Percentiles rank a stretch among this genome's conserved stretches.
Evolutionary conservation across 305 asterid species (phyloP).

Genomic region (Fraxinus ornus): DNA sequence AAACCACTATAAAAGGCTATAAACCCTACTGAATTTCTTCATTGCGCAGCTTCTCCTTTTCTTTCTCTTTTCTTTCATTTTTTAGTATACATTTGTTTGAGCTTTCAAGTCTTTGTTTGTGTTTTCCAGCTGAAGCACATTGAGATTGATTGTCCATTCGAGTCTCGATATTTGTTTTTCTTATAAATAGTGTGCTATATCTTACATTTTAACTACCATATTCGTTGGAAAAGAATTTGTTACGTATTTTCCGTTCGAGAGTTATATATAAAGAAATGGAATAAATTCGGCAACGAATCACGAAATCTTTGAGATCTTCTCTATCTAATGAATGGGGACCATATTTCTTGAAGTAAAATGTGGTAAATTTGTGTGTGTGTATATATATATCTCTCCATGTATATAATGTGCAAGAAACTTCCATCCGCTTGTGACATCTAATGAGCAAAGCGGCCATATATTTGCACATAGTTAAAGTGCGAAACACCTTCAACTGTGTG

Average conservation of each 20-base stretch:
- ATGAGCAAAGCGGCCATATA: constrained; percentile 1
- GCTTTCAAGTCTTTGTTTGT: not conserved
- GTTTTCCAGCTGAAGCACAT: not conserved
- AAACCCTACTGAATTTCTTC: not conserved
- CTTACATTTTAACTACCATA: not conserved
- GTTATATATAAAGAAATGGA: not conserved
- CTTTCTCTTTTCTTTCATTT: not conserved
- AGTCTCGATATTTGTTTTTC: not conserved
- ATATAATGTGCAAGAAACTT: not conserved
- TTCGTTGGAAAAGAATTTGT: not conserved
- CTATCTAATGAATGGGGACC: not conserved
- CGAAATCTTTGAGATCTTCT: too few species aligned
- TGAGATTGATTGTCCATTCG: not conserved
- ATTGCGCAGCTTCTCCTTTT: not conserved
- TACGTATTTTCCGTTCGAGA: not conserved
- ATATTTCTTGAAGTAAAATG: not conserved
- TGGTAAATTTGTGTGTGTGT: not conserved
- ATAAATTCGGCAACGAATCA: too few species aligned
- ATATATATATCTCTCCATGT: not conserved
- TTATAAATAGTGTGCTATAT: too few species aligned
- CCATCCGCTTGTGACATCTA: constrained; percentile 10
- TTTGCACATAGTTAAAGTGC: not conserved
- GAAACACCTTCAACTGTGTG: not conserved
- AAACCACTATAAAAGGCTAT: not conserved
- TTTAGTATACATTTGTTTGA: not conserved